These are phyloP conservation scores for Coniochaeta sp. DNA, from an alignment of 2,329 filamentous ascomycete genomes.

Conservation along the genomic window DNA sequence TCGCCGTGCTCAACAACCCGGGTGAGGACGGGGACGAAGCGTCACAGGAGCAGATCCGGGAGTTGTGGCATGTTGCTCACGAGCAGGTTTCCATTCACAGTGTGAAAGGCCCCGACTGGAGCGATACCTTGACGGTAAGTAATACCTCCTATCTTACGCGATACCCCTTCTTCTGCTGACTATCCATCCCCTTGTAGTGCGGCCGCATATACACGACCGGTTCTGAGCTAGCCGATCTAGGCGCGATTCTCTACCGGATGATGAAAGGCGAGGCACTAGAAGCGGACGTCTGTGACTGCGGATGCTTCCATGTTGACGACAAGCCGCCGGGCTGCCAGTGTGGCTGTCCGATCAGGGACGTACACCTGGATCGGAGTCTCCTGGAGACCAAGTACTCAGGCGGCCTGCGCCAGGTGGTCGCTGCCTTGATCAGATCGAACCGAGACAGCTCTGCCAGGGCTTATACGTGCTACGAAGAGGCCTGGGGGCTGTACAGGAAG, in stretches of 20 bases:
- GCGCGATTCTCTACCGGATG: constrained; percentile 31
- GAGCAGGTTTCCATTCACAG: not conserved
- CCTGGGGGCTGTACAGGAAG: not conserved
- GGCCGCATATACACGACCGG: constrained; percentile 26
- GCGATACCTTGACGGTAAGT: not conserved
- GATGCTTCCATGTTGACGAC: constrained; percentile 18
- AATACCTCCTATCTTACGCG: not conserved
- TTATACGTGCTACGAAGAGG: not conserved
- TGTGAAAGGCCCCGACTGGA: constrained; percentile 7
- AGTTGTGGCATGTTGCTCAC: not conserved
- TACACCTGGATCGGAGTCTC: not conserved
- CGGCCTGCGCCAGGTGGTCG: not conserved
- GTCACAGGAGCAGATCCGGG: not conserved
- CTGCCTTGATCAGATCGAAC: not conserved
- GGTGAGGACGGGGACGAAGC: not conserved
- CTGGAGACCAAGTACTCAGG: not conserved
- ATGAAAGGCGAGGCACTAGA: constrained; percentile 25
- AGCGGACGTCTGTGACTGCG: constrained; percentile 20
- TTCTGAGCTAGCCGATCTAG: constrained; percentile 30
- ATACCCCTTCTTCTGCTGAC: not conserved
- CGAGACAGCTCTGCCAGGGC: not conserved
- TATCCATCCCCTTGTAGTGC: constrained; percentile 10
- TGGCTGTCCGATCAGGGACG: not conserved
- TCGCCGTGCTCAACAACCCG: not conserved
- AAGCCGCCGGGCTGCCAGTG: not conserved